Base-by-base conservation (phyloP, 371 early-diverging fungal species). In the Thermomucor indicae-seudaticae region DNA sequence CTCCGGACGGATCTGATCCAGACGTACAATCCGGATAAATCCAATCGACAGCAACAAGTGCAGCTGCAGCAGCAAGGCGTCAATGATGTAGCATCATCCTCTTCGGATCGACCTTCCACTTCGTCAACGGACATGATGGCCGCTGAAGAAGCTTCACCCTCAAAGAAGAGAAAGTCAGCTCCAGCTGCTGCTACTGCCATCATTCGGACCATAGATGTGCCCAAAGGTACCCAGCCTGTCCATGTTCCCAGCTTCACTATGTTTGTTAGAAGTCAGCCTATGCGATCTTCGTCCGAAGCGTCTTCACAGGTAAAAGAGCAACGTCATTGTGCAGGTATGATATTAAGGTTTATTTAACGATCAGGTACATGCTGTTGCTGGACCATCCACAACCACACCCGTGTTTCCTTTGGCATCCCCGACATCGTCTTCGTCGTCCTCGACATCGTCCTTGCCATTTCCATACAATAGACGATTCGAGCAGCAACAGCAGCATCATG, bases 151-250 rank as follows among this genome's bases (percentile, higher is more conserved):
- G 31, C 39, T 24, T 58, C 64, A 14, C 63, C 61, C 5, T 45
- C 68, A 11, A 67, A 65, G 38, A 66, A 67, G 22, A 43, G 68
- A 28, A 55, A 54, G 49, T 59, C 70, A 4, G 38, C 57, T 30
- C 51, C 51, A 31, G 41, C 50, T 4, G 16, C 46, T 24, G 47
- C 52, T 5, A 34, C 32, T 6, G 40, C 30, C 12, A 14, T 27
- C 3, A 38, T 17, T 32, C 16, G 40, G 32, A 38, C 49, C 24
- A 22, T 23, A 12, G 65, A 64, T 27, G 23, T 57, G 11, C 64
- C 57, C 17, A 72, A 72, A 43, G 72, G 69, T n/a, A 57, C 68
- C 28, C 72, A 72, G 43, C 48, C 53, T 7, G 62, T 72, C 0
- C 40, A 62, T 47, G 60, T 72, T 6, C 69, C 72, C 7, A 60